These are phyloP conservation scores for Psidium friedrichsthalianum DNA, from an alignment of 345 rosid species.

Conservation along the genomic window DNA sequence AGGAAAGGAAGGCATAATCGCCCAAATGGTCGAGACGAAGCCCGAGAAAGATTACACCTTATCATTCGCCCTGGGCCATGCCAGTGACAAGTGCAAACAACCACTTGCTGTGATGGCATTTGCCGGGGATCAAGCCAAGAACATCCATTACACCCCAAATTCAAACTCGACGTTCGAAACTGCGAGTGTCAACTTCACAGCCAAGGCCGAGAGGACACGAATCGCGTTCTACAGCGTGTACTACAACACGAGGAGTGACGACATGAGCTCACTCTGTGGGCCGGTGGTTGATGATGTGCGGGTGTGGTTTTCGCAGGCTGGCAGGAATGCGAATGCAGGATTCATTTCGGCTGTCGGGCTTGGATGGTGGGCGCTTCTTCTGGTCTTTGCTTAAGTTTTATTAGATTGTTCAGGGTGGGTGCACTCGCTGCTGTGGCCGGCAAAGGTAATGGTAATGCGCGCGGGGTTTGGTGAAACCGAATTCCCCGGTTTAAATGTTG, in stretches of 20 bases:
- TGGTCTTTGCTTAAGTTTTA: constrained; percentile 16
- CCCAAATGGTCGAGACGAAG: constrained; percentile 85
- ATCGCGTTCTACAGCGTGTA: constrained; percentile 89
- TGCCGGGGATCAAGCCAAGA: constrained; percentile 89
- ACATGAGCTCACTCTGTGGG: constrained; percentile 94
- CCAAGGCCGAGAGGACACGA: constrained; percentile 80
- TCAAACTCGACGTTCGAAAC: constrained; percentile 61
- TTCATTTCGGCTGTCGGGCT: constrained; percentile 16
- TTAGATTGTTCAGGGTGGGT: neutral
- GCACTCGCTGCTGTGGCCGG: neutral
- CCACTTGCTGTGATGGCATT: constrained; percentile 87
- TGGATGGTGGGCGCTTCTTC: constrained; percentile 16
- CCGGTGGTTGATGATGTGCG: constrained; percentile 89
- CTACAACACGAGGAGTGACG: constrained; percentile 86
- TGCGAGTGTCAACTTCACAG: constrained; percentile 60
- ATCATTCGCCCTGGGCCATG: constrained; percentile 74
- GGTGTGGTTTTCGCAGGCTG: constrained; percentile 61
- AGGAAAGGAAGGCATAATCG: constrained; percentile 93
- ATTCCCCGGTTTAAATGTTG: neutral
- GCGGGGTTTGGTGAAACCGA: neutral
- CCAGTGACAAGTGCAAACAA: constrained; percentile 77
- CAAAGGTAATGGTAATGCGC: neutral
- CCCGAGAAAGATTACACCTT: constrained; percentile 39
- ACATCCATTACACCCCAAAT: constrained; percentile 63
- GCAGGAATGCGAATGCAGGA: constrained; percentile 11